Conservation (phyloP, 208 protist species). For the Leishmania lainsoni region DNA sequence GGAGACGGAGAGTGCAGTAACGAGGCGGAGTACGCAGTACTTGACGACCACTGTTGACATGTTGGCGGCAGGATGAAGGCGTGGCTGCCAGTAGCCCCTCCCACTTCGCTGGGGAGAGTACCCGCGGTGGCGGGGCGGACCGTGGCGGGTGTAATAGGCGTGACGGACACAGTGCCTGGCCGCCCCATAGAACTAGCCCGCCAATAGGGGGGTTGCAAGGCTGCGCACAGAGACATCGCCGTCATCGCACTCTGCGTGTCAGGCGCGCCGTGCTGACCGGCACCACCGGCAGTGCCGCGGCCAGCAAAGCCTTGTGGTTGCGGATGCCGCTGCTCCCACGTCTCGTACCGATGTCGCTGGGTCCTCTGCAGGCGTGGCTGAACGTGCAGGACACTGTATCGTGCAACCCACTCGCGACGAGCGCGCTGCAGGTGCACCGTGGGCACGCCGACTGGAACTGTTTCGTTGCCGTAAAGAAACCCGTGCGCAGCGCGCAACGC, state of each 20-base stretch:
- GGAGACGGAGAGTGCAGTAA: neutral
- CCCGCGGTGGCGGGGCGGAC: neutral
- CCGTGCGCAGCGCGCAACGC: constrained; percentile 31
- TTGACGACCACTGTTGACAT: neutral
- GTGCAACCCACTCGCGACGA: constrained; percentile 35
- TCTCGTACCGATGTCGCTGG: constrained; percentile 36
- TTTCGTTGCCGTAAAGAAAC: constrained; percentile 48
- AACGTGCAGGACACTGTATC: constrained; percentile 35
- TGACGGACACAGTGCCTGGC: neutral
- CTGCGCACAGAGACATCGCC: constrained; percentile 6
- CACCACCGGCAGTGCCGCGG: neutral
- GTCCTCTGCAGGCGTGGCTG: constrained; percentile 25
- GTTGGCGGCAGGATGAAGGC: neutral
- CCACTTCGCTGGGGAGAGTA: neutral
- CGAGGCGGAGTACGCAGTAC: neutral
- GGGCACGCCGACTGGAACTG: constrained; percentile 43
- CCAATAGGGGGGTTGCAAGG: constrained; percentile 24
- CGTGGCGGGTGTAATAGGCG: neutral
- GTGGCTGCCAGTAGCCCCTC: neutral
- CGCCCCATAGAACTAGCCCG: neutral
- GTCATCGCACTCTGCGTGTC: neutral
- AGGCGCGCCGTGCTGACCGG: neutral
- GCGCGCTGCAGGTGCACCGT: constrained; percentile 41
- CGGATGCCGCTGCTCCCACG: constrained; percentile 3
- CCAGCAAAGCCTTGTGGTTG: neutral